phyloP scores from a whole-genome alignment of 2,329 filamentous ascomycete species.

The Tolypocladium amazonense region DNA sequence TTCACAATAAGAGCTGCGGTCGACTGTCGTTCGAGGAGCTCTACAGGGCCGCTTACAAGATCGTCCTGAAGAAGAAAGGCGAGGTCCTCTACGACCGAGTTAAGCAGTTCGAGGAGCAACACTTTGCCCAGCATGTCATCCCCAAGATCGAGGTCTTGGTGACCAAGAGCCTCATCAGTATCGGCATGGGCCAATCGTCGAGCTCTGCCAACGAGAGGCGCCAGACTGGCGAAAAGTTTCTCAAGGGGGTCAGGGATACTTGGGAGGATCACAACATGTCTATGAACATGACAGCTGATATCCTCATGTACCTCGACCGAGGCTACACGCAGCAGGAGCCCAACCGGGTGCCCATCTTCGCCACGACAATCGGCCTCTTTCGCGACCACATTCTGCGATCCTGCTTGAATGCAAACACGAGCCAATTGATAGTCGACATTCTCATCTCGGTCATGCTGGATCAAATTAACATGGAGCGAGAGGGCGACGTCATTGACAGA shows the following conservation, averaged over 20 bases:
- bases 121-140: constrained; percentile 68
- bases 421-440: constrained; percentile 55
- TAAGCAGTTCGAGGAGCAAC: constrained; percentile 68
- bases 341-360: constrained; percentile 68
- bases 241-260: constrained; percentile 62
- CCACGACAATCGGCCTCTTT: constrained; percentile 76
- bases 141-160: constrained; percentile 61
- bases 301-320: constrained; percentile 95
- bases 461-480: constrained; percentile 84
- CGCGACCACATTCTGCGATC: constrained; percentile 72
- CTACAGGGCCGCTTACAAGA: constrained; percentile 88
- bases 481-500: constrained; percentile 81
- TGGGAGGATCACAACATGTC: constrained; percentile 88
- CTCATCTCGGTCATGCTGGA: constrained; percentile 77
- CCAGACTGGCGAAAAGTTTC: constrained; percentile 71
- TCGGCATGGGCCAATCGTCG: constrained; percentile 46
- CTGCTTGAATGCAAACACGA: constrained; percentile 32
- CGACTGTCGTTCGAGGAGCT: constrained; percentile 88
- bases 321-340: constrained; percentile 60
- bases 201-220: constrained; percentile 69
- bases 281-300: constrained; percentile 95
- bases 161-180: constrained; percentile 51
- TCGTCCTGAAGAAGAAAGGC: constrained; percentile 82
- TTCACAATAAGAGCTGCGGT: constrained; percentile 86
- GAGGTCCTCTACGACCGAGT: constrained; percentile 72